A percentile compares a stretch with the other conserved stretches of the same genome.
phyloP scores from a whole-genome alignment of 2,329 filamentous ascomycete genomes.

The Colletotrichum viniferum region DNA sequence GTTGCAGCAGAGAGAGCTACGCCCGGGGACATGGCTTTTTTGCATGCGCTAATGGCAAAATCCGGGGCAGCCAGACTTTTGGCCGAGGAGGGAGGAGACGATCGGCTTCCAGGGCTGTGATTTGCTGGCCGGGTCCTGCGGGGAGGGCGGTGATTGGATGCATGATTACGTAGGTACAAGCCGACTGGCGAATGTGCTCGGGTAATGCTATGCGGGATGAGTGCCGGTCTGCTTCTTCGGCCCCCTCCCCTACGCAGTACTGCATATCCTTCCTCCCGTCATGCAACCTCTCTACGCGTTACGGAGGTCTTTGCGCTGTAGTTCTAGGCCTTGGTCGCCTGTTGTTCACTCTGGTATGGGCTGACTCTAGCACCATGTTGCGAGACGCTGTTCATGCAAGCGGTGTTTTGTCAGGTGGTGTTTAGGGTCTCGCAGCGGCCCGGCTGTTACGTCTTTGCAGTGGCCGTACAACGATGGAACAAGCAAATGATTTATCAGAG shows the following conservation, averaged over 20 bases:
- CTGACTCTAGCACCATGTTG: conserved; percentile 16
- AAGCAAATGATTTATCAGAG: not conserved
- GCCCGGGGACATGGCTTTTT: not conserved
- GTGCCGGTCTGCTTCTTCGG: not conserved
- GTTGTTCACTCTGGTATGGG: not conserved
- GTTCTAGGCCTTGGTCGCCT: conserved; percentile 3
- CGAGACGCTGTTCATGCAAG: conserved; percentile 11
- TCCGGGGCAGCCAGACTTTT: conserved; percentile 14
- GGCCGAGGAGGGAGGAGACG: not conserved
- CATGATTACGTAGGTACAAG: conserved; percentile 15
- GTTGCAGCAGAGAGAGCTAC: not conserved
- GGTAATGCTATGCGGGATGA: not conserved
- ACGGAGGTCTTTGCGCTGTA: not conserved
- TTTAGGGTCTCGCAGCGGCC: not conserved
- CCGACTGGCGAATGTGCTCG: not conserved
- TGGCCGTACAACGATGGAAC: not conserved
- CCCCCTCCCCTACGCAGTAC: not conserved
- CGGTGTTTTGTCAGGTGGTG: not conserved
- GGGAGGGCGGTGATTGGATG: conserved; percentile 12
- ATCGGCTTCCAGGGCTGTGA: conserved; percentile 13
- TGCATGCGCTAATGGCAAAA: conserved; percentile 21
- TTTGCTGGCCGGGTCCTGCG: conserved; percentile 16
- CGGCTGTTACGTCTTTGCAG: not conserved
- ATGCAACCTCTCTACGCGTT: not conserved
- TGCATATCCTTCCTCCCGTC: not conserved